Evolutionary conservation across 2,329 filamentous ascomycete species (phyloP), one percentile per base, ranked within the genome.

Genomic region (Pseudogymnoascus destructans): DNA sequence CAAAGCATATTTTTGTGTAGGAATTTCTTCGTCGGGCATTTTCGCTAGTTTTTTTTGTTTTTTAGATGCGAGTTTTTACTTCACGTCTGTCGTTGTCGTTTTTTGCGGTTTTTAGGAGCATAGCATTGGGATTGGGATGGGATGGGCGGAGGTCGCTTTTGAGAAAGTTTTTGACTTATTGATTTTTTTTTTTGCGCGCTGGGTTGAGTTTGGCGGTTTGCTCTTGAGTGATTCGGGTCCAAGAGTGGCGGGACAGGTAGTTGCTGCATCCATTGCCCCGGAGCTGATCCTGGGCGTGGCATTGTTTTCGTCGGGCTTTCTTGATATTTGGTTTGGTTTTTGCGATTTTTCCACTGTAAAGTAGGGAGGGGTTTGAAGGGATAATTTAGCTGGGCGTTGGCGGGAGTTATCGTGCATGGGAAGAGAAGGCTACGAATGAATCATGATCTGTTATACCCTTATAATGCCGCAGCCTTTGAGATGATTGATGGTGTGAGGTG

Each of bases 391-490:
- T 46, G 40, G 40, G 40, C 40, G 40, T 46, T 46, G 40, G 40
- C 19, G 40, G 40, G 40, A 46, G 40, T 36, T 46, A 46, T 46
- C 40, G 40, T 46, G 40, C 40, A 46, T 23, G 40, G 40, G 40
- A 46, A 46, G 40, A 46, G 40, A 46, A 46, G 40, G 40, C 40
- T 46, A 46, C 40, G 40, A 46, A 46, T 46, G 40, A 46, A 46
- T 46, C 40, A 46, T 46, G 40, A 46, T 46, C 19, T 46, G 19
- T 46, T 46, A 46, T 46, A 46, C 40, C 40, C 19, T 13, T 46
- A 46, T n/a, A 46, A 23, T 13, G 19, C 40, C 25, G 40, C 13
- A 25, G 40, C n/a, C 19, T n/a, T 40, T 21, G 40, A 46, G 19
- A 46, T 36, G 35, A 35, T 35, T 35, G 13, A 35, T 21, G 36